Evolutionary conservation across 2,329 filamentous ascomycete genomes (phyloP).

Genomic region (Pseudogymnoascus destructans): DNA sequence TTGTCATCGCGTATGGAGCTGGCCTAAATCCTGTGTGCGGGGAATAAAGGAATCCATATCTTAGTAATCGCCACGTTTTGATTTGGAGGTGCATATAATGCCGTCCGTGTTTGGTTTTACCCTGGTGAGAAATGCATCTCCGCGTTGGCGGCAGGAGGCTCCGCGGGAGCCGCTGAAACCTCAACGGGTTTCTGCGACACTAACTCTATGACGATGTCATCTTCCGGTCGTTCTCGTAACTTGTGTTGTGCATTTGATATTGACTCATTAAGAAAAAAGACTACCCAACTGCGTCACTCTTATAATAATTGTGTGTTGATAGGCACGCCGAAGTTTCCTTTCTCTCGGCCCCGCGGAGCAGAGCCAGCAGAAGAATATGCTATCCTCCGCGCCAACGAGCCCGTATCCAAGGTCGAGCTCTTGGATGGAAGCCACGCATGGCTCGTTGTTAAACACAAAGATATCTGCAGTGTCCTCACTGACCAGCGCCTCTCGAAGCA

Average conservation of each 20-base stretch:
- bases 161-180: neutral
- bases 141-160: conserved; percentile 1
- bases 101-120: neutral
- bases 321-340: conserved; percentile 28
- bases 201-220: neutral
- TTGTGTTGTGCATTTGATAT: neutral
- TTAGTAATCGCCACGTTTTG: neutral
- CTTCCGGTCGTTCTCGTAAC: neutral
- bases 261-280: neutral
- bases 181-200: neutral
- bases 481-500: conserved; percentile 36
- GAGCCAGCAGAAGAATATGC: conserved; percentile 34
- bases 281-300: neutral
- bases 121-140: neutral
- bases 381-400: conserved; percentile 30
- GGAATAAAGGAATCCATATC: neutral
- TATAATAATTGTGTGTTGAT: neutral
- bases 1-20: neutral
- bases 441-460: conserved; percentile 36
- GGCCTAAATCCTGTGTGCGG: neutral
- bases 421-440: conserved; percentile 36
- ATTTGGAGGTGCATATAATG: neutral
- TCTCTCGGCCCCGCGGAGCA: conserved; percentile 28
- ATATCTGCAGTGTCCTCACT: conserved; percentile 33
- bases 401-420: conserved; percentile 33